Conservation (phyloP, 352 stramenopile genomes). For the Phytopythium mirpurense region DNA sequence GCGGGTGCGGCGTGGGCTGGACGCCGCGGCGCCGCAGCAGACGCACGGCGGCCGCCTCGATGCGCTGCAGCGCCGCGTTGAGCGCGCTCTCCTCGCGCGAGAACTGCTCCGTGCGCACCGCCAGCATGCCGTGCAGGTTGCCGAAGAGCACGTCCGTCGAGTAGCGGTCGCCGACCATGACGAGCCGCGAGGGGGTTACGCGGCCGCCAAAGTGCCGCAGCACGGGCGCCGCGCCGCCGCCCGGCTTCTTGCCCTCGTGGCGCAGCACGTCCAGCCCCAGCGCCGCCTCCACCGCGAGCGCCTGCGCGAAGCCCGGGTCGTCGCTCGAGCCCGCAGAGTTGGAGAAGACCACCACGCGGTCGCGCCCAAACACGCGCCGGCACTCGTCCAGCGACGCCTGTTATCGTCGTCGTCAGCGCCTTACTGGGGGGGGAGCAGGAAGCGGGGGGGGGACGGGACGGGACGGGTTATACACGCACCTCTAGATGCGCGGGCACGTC, state of each 20-base stretch:
- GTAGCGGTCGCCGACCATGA: constrained; percentile 96
- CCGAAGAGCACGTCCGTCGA: constrained; percentile 97
- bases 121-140: constrained; percentile 95
- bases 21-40: constrained; percentile 42
- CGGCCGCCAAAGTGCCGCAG: constrained; percentile 76
- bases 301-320: constrained; percentile 81
- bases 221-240: constrained; percentile 78
- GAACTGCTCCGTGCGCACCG: constrained; percentile 92
- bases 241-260: constrained; percentile 94
- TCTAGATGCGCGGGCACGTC: constrained; percentile 74
- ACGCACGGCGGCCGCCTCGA: constrained; percentile 55
- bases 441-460: too few species aligned
- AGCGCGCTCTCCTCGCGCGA: constrained; percentile 56
- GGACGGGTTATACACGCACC: constrained; percentile 4
- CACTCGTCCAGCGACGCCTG: constrained; percentile 64
- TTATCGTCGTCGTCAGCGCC: too few species aligned
- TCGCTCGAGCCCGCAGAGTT: constrained; percentile 94
- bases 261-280: constrained; percentile 86
- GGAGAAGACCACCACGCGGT: constrained; percentile 92
- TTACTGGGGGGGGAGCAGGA: too few species aligned
- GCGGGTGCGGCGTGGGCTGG: constrained; percentile 30
- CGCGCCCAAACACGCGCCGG: constrained; percentile 86
- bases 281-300: constrained; percentile 67
- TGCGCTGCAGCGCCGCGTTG: constrained; percentile 63
- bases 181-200: constrained; percentile 71